Evolutionary conservation across 2,329 filamentous ascomycete species (phyloP).

Genomic region (Aspergillus thermomutatus): DNA sequence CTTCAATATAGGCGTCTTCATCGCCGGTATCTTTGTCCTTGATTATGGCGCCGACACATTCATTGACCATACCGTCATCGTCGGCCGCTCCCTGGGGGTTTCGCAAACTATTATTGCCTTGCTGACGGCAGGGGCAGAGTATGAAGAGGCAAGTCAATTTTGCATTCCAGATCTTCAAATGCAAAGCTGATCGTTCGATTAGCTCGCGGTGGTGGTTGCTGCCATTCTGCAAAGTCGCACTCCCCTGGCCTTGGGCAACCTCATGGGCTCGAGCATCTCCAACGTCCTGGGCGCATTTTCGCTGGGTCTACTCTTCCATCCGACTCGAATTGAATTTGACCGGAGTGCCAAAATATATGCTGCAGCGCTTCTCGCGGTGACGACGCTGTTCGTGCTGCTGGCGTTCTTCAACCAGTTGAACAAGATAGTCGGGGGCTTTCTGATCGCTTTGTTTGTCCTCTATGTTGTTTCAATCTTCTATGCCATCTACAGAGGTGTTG

Average conservation of each 20-base stretch:
- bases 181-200: background rate
- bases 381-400: constrained; percentile 36
- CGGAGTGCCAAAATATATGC: constrained; percentile 49
- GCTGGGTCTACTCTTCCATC: constrained; percentile 48
- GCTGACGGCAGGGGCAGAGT: constrained; percentile 54
- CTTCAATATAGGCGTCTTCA: constrained; percentile 38
- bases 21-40: constrained; percentile 48
- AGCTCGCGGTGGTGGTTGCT: constrained; percentile 50
- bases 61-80: constrained; percentile 49
- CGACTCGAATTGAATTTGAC: constrained; percentile 41
- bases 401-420: constrained; percentile 36
- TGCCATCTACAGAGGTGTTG: constrained; percentile 45
- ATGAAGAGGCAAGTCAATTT: constrained; percentile 47
- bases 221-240: constrained; percentile 46
- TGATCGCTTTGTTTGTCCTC: constrained; percentile 43
- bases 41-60: constrained; percentile 54
- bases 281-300: constrained; percentile 57
- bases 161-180: background rate
- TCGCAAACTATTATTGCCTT: constrained; percentile 50
- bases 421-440: constrained; percentile 33
- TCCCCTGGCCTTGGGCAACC: constrained; percentile 53
- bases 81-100: constrained; percentile 45
- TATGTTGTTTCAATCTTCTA: constrained; percentile 46
- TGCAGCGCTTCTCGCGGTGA: constrained; percentile 40
- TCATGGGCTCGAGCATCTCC: constrained; percentile 53